Conservation (phyloP, 2,329 filamentous ascomycete species). For the Diaporthe helianthi region DNA sequence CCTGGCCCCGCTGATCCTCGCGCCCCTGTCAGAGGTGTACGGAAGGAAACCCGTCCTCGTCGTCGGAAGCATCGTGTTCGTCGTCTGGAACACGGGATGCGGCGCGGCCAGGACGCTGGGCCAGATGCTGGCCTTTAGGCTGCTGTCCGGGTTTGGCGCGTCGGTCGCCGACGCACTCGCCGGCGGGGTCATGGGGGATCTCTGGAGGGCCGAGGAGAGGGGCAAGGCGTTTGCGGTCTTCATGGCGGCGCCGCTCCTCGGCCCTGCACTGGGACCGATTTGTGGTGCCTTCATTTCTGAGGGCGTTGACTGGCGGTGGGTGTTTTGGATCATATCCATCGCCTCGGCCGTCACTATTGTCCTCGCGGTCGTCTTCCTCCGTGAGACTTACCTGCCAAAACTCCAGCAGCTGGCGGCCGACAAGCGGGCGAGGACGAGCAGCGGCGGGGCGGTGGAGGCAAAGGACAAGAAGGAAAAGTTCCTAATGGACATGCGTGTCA, state of each 20-base stretch:
- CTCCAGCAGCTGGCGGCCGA: slow-evolving; percentile 43
- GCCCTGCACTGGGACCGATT: slow-evolving; percentile 71
- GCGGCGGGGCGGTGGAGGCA: neutral
- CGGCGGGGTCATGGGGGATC: slow-evolving; percentile 46
- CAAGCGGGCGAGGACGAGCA: neutral
- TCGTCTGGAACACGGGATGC: slow-evolving; percentile 14
- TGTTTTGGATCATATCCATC: slow-evolving; percentile 71
- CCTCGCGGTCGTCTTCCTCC: slow-evolving; percentile 63
- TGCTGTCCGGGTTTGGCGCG: neutral
- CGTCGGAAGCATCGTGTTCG: slow-evolving; percentile 37
- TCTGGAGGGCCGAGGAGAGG: slow-evolving; percentile 63
- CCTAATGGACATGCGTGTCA: neutral
- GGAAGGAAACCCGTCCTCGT: slow-evolving; percentile 45
- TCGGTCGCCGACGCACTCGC: slow-evolving; percentile 13
- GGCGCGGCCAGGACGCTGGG: slow-evolving; percentile 2
- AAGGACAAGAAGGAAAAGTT: neutral
- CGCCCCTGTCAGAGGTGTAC: slow-evolving; percentile 55
- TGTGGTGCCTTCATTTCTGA: slow-evolving; percentile 70
- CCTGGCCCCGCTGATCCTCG: slow-evolving; percentile 20
- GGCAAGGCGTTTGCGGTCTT: slow-evolving; percentile 67
- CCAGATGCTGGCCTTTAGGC: slow-evolving; percentile 8
- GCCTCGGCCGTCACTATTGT: slow-evolving; percentile 61
- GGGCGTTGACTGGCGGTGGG: slow-evolving; percentile 72
- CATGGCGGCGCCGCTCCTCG: slow-evolving; percentile 67
- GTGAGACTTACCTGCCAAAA: slow-evolving; percentile 68